Conservation (phyloP, 225 moss, liverwort and hornwort species). For the Anthoceros angustus region DNA sequence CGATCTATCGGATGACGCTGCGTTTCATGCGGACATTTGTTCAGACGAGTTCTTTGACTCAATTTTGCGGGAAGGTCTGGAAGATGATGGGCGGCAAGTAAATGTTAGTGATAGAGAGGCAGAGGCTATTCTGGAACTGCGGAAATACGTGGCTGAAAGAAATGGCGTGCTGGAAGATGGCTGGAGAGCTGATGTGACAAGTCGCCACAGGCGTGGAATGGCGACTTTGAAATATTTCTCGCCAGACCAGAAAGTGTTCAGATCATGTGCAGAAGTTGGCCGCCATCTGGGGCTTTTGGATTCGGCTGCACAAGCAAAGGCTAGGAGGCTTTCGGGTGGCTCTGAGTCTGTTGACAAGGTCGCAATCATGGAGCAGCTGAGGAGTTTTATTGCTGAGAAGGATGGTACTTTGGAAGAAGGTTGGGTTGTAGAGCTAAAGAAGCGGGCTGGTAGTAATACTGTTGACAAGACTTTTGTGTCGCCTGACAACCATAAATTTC, state of each 20-base stretch:
- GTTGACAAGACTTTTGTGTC: constrained; percentile 76
- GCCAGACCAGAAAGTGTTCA: background rate
- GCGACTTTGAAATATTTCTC: background rate
- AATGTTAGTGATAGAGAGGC: constrained; percentile 34
- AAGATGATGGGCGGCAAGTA: constrained; percentile 35
- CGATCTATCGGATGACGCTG: background rate
- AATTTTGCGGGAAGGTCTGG: constrained; percentile 15
- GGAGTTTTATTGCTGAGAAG: constrained; percentile 41
- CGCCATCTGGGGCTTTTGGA: background rate
- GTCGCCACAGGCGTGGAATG: background rate
- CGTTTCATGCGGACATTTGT: constrained; percentile 14
- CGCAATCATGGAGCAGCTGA: constrained; percentile 46
- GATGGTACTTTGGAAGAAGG: constrained; percentile 45
- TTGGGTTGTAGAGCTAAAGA: constrained; percentile 58
- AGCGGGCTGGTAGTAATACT: constrained; percentile 36
- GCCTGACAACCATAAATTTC: constrained; percentile 69
- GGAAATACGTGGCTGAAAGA: background rate
- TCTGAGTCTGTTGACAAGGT: background rate
- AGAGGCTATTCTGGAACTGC: background rate
- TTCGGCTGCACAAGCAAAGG: background rate
- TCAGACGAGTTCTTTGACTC: constrained; percentile 12
- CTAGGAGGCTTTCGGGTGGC: too few relatives aligned
- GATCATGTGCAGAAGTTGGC: background rate
- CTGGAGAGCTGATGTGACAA: background rate
- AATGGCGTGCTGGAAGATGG: background rate